Percentiles rank a stretch among this genome's conserved stretches.
phyloP scores from a whole-genome alignment of 2,329 filamentous ascomycete genomes.

The Cladophialophora carrionii region DNA sequence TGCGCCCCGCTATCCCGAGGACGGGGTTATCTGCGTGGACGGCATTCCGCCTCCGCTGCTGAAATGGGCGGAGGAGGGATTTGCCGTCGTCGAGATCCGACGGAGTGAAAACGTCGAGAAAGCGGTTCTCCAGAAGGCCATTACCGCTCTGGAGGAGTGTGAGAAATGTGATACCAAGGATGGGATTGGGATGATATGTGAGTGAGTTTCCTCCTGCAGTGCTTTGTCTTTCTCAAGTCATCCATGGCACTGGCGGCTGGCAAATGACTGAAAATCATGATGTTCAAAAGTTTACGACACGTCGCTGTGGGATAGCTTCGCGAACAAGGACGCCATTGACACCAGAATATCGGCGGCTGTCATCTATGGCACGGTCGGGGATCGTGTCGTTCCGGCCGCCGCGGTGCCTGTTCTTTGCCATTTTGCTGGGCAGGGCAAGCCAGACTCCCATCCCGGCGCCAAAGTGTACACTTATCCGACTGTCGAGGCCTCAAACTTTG shows the following conservation, averaged over 20 bases:
- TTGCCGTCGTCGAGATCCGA: slow-evolving; percentile 61
- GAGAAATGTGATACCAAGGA: slow-evolving; percentile 39
- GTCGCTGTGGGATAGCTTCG: slow-evolving; percentile 20
- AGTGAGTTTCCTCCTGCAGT: slow-evolving; percentile 23
- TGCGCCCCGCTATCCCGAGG: slow-evolving; percentile 39
- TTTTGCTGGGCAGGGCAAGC: slow-evolving; percentile 37
- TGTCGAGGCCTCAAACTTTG: slow-evolving; percentile 50
- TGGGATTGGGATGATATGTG: slow-evolving; percentile 43
- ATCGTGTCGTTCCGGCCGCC: slow-evolving; percentile 14
- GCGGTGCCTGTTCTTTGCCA: slow-evolving; percentile 40
- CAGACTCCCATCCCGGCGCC: slow-evolving; percentile 29
- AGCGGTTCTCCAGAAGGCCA: slow-evolving; percentile 36
- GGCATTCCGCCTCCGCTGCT: slow-evolving; percentile 59
- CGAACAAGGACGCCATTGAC: slow-evolving; percentile 33
- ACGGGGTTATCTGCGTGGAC: slow-evolving; percentile 42
- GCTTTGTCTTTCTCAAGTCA: background rate
- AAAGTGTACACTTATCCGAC: slow-evolving; percentile 53
- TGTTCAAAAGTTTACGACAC: slow-evolving; percentile 37
- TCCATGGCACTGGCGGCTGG: background rate
- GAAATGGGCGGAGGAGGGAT: slow-evolving; percentile 75
- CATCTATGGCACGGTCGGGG: slow-evolving; percentile 41
- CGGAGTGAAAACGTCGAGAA: background rate
- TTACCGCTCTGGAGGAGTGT: slow-evolving; percentile 36
- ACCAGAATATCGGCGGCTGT: slow-evolving; percentile 42
- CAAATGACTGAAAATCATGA: background rate